Conservation (phyloP, 371 early-diverging fungal genomes). For the Mycotypha africana region DNA sequence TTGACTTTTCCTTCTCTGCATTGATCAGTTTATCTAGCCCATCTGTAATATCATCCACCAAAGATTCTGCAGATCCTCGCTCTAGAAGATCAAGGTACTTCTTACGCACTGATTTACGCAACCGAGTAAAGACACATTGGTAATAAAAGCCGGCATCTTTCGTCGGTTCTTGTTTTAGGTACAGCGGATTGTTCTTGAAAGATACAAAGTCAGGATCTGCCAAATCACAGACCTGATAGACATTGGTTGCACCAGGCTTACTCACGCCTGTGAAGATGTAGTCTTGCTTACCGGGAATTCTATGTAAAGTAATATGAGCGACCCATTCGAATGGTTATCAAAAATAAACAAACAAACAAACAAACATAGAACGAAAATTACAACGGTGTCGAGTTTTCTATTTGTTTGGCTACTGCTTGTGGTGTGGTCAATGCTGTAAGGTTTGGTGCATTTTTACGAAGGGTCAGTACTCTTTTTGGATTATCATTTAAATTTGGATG, state of each 20-base stretch:
- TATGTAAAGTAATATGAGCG: too few relatives aligned
- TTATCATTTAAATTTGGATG: too few relatives aligned
- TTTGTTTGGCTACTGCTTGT: too few relatives aligned
- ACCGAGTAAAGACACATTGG: conserved; percentile 12
- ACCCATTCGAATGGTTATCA: neutral
- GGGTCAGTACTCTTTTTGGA: too few relatives aligned
- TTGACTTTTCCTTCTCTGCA: neutral
- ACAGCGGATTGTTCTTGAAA: conserved; percentile 8
- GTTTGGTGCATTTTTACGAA: too few relatives aligned
- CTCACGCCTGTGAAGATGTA: conserved; percentile 17
- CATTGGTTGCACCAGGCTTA: neutral
- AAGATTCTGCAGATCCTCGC: too few relatives aligned
- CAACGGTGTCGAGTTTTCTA: too few relatives aligned
- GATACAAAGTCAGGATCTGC: conserved; percentile 17
- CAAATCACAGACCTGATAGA: conserved; percentile 21
- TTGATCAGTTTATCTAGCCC: too few relatives aligned
- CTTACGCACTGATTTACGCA: conserved; percentile 2
- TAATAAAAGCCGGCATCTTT: conserved; percentile 23
- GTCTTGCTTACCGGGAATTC: neutral
- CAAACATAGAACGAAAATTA: neutral
- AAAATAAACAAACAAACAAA: neutral
- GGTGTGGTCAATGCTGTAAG: too few relatives aligned
- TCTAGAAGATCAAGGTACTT: neutral
- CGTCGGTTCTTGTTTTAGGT: conserved; percentile 1
- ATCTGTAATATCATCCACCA: too few relatives aligned